Percentiles rank a stretch among this genome's conserved stretches.
Evolutionary conservation across 768 basidiomycete genomes (phyloP).

Genomic region (Boletus tomentosulus): DNA sequence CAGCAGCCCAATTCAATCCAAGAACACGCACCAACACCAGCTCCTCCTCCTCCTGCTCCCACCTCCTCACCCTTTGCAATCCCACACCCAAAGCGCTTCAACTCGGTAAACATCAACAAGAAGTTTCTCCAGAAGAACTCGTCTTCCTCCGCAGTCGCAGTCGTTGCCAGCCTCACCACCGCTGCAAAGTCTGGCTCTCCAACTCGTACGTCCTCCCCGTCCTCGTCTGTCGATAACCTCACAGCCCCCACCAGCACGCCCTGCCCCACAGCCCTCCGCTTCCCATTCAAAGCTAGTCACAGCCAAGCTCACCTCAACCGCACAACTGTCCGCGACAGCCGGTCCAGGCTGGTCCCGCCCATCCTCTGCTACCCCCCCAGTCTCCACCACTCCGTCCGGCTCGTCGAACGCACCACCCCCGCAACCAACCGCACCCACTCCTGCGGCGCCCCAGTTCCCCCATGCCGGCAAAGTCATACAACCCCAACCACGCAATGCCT

Average conservation of each 20-base stretch:
- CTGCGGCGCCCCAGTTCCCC: constrained; percentile 47
- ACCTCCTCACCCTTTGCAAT: constrained; percentile 24
- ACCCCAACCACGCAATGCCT: constrained; percentile 47
- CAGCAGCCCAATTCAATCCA: constrained; percentile 3
- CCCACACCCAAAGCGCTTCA: constrained; percentile 80
- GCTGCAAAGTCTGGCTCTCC: constrained; percentile 49
- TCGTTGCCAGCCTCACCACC: constrained; percentile 37
- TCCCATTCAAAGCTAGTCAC: constrained; percentile 82
- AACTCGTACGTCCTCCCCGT: constrained; percentile 43
- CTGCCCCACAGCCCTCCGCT: constrained; percentile 46
- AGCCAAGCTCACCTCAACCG: constrained; percentile 74
- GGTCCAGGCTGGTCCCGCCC: constrained; percentile 77
- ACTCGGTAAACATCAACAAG: constrained; percentile 90
- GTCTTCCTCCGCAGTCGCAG: constrained; percentile 44
- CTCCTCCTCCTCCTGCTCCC: constrained; percentile 1
- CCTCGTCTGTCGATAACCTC: not conserved
- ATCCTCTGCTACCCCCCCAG: constrained; percentile 64
- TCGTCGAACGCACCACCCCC: constrained; percentile 45
- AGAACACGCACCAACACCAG: constrained; percentile 8
- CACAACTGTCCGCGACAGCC: constrained; percentile 52
- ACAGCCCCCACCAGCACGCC: constrained; percentile 47
- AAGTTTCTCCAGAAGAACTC: constrained; percentile 92
- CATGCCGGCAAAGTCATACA: constrained; percentile 66
- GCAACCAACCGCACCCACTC: constrained; percentile 37
- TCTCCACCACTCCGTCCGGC: constrained; percentile 45